These are phyloP conservation scores for Tilletia walkeri DNA, from an alignment of 1,284 basidiomycete genomes.

Conservation along the genomic window DNA sequence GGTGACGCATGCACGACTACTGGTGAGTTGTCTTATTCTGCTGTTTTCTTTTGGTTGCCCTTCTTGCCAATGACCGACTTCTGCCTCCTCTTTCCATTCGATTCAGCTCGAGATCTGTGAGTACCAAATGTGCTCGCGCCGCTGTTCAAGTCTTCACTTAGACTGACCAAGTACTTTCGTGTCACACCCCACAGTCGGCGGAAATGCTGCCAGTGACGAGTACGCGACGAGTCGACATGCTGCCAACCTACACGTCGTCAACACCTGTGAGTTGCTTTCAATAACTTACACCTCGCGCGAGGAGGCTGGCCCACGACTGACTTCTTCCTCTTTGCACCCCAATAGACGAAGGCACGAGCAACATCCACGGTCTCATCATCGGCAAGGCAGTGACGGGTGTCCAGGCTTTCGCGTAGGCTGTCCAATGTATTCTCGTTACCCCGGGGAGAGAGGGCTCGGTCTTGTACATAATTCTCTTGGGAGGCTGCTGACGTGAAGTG, in stretches of 20 bases:
- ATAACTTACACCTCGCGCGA: not conserved
- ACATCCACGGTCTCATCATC: slow-evolving; percentile 62
- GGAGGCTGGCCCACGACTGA: not conserved
- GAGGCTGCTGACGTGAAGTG: not conserved
- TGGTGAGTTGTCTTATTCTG: slow-evolving; percentile 19
- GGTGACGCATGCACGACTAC: slow-evolving; percentile 39
- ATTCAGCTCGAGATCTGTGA: slow-evolving; percentile 70
- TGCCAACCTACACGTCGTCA: slow-evolving; percentile 46
- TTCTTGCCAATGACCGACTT: not conserved
- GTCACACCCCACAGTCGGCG: slow-evolving; percentile 28
- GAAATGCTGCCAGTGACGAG: slow-evolving; percentile 56
- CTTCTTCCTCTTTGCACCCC: not conserved
- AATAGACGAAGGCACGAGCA: slow-evolving; percentile 40
- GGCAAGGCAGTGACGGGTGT: slow-evolving; percentile 42
- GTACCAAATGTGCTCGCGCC: slow-evolving; percentile 57
- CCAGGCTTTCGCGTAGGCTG: slow-evolving; percentile 20
- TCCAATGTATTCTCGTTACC: no score
- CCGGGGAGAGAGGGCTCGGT: no score
- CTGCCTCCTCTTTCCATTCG: slow-evolving; percentile 58
- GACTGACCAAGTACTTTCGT: no score
- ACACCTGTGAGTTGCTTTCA: slow-evolving; percentile 28
- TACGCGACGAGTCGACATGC: slow-evolving; percentile 40
- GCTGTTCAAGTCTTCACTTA: no score
- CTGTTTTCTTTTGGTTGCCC: no score
- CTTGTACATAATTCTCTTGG: no score